phyloP scores from a whole-genome alignment of 2,329 filamentous ascomycete species.

The Phoma sp. region DNA sequence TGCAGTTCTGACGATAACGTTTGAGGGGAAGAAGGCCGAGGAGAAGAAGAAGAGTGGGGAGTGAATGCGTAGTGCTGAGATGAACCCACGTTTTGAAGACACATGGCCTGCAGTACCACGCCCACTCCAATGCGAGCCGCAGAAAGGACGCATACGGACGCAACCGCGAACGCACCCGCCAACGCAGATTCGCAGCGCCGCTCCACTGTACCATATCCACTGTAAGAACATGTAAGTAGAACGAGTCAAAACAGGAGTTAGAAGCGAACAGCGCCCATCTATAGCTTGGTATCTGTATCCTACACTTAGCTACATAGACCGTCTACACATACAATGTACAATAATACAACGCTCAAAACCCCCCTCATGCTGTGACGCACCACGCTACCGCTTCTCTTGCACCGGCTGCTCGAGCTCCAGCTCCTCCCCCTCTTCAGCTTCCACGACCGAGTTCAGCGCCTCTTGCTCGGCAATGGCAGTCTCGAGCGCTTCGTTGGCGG shows the following conservation, averaged over 20 bases:
- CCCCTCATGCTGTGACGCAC: not conserved
- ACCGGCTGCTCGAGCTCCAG: conserved; percentile 1
- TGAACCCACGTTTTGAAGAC: not conserved
- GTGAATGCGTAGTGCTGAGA: not conserved
- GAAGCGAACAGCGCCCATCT: conserved; percentile 1
- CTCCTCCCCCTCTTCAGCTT: conserved; percentile 4
- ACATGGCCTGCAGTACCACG: not conserved
- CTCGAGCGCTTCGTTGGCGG: conserved; percentile 18
- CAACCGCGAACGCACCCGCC: too few relatives aligned
- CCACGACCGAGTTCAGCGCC: not conserved
- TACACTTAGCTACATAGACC: conserved; percentile 19
- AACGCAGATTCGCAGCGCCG: too few relatives aligned
- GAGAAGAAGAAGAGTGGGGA: conserved; percentile 17
- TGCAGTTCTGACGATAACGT: conserved; percentile 40
- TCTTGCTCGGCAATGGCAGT: conserved; percentile 18
- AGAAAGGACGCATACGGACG: too few relatives aligned
- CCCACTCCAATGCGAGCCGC: too few relatives aligned
- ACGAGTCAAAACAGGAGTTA: not conserved
- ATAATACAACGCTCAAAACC: conserved; percentile 6
- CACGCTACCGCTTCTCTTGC: conserved; percentile 16
- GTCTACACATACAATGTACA: conserved; percentile 28
- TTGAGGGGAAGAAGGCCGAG: conserved; percentile 36
- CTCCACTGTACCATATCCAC: not conserved
- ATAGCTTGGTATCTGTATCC: conserved; percentile 18
- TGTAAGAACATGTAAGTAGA: conserved; percentile 10